These are phyloP conservation scores for Penicillium sp. DNA, from an alignment of 2,329 filamentous ascomycete genomes.

Conservation along the genomic window DNA sequence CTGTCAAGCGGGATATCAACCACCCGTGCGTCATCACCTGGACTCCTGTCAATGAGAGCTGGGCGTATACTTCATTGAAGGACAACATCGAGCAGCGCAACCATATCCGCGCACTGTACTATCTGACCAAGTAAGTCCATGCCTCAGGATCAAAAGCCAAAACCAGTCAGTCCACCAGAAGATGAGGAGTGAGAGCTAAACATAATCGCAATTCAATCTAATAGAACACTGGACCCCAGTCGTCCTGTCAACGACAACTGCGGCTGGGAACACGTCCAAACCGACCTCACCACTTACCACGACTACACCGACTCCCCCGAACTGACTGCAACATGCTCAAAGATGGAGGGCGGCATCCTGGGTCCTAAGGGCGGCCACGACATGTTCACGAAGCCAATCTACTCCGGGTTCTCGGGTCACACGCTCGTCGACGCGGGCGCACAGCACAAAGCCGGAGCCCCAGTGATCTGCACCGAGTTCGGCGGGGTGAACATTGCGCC, in stretches of 20 bases:
- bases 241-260: slow-evolving; percentile 69
- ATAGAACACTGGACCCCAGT: slow-evolving; percentile 59
- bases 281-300: slow-evolving; percentile 65
- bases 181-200: too few relatives aligned
- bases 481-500: slow-evolving; percentile 65
- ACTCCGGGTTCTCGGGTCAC: slow-evolving; percentile 37
- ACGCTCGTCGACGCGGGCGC: slow-evolving; percentile 48
- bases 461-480: slow-evolving; percentile 65
- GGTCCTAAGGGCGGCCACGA: slow-evolving; percentile 51
- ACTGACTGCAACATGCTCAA: slow-evolving; percentile 55
- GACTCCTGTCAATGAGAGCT: slow-evolving; percentile 65
- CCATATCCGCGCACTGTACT: slow-evolving; percentile 63
- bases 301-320: slow-evolving; percentile 61
- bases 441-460: slow-evolving; percentile 54
- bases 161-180: too few relatives aligned
- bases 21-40: slow-evolving; percentile 63
- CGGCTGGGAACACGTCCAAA: slow-evolving; percentile 66
- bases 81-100: slow-evolving; percentile 59
- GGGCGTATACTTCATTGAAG: slow-evolving; percentile 61
- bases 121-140: slow-evolving; percentile 56
- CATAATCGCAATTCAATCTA: too few relatives aligned
- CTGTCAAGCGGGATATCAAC: slow-evolving; percentile 63
- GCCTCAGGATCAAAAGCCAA: too few relatives aligned
- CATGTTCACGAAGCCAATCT: slow-evolving; percentile 53
- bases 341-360: slow-evolving; percentile 53